These are phyloP conservation scores for Cytospora mali DNA, from an alignment of 2,329 filamentous ascomycete species.

Conservation along the genomic window DNA sequence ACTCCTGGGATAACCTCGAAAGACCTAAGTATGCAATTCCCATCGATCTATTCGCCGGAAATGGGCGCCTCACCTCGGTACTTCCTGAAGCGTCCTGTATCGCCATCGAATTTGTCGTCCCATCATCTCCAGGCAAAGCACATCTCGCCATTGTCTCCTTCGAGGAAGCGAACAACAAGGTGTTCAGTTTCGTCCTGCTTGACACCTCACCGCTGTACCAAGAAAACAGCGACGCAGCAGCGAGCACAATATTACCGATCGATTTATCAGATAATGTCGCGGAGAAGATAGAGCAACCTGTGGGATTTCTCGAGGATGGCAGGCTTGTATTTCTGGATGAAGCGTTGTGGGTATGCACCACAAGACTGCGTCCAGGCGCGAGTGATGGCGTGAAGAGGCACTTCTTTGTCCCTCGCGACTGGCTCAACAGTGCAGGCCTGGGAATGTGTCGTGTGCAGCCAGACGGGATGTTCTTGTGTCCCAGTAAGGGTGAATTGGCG, in stretches of 20 bases:
- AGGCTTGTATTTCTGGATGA: conserved; percentile 31
- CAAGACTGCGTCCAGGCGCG: background rate
- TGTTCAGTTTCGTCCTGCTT: conserved; percentile 8
- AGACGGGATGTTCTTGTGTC: conserved; percentile 30
- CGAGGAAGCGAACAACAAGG: conserved; percentile 17
- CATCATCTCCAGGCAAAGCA: conserved; percentile 5
- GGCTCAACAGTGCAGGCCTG: conserved; percentile 29
- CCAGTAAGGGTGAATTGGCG: conserved; percentile 30
- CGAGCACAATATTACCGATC: background rate
- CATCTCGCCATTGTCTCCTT: conserved; percentile 15
- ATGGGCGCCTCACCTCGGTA: conserved; percentile 1
- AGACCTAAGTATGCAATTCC: background rate
- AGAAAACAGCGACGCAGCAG: background rate
- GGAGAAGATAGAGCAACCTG: conserved; percentile 11
- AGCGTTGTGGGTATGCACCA: conserved; percentile 31
- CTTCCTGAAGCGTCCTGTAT: background rate
- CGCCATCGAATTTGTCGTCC: conserved; percentile 1
- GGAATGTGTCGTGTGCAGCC: conserved; percentile 27
- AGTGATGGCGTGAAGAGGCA: conserved; percentile 25
- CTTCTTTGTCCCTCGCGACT: conserved; percentile 34
- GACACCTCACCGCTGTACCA: conserved; percentile 27
- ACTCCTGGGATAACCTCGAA: conserved; percentile 9
- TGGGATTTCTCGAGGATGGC: conserved; percentile 30
- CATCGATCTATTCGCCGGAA: background rate
- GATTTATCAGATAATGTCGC: conserved; percentile 7